Evolutionary conservation across 495 filamentous ascomycete species (phyloP), one percentile per base, ranked within the genome.

Genomic region (Glarea lozoyensis): DNA sequence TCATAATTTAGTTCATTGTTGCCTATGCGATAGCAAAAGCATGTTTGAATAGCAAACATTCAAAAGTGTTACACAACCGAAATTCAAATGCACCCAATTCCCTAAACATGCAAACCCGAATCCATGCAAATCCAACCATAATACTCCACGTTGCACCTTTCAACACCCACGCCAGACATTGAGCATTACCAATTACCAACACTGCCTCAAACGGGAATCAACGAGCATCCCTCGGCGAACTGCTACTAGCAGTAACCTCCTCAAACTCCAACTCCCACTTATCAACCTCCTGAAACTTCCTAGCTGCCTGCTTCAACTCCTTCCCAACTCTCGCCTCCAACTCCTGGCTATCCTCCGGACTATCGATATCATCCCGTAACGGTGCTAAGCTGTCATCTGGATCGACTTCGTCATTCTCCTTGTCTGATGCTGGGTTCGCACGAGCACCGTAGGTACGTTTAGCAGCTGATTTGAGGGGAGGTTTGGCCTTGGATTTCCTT

Each of bases 251-350:
- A 22, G 57, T 65, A 24, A 78, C 61, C 36, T 78, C 73, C 57
- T 86, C 82, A 67, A 82, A 86, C 43, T 84, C 81, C 71, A 86
- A 68, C 48, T 82, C 61, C 79, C 80, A 85, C 46, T 73, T 56
- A 63, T 86, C 82, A 25, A 86, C 67, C 54, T 83, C 76, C 24
- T 69, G 65, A 56, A 86, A 86, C 48, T 84, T 84, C 48, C 59
- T 59, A 44, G 52, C 62, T 15, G 60, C 57, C 13, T 53, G 53
- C 46, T 62, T 62, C 35, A 77, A 49, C 53, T 66, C 63, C 29
- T 49, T 61, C 11, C 55, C 51, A 4, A 52, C 40, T 9, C 41
- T 43, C 37, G 57, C 45, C 37, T 60, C 55, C 34, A 46, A 23
- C 30, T 56, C 57, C 25, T 47, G 41, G 25, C 52, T 49, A 43